Conservation (phyloP, 352 stramenopile species). For the Globisporangium parvum region DNA sequence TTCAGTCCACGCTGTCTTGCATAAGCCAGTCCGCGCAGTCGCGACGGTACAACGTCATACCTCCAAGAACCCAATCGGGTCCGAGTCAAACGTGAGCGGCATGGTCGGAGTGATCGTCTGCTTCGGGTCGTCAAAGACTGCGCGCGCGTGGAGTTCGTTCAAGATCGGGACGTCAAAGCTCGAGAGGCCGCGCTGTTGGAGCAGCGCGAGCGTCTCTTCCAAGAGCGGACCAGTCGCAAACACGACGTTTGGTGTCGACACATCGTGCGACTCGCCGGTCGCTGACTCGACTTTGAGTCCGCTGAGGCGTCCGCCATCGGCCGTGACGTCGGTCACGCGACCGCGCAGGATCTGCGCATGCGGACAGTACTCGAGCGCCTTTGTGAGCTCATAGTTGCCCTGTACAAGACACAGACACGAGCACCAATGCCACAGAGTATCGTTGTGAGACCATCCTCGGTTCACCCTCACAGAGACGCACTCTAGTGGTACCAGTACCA, state of each 20-base stretch:
- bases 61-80: constrained; percentile 57
- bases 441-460: background rate
- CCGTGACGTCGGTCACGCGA: constrained; percentile 56
- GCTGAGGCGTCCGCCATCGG: constrained; percentile 38
- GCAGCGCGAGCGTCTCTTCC: constrained; percentile 52
- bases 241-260: constrained; percentile 60
- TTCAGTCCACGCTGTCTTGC: background rate
- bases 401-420: constrained; percentile 1
- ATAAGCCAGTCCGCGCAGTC: background rate
- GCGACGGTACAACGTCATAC: constrained; percentile 10
- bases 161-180: constrained; percentile 58
- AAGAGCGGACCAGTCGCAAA: constrained; percentile 68
- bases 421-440: background rate
- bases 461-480: background rate
- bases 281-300: constrained; percentile 46
- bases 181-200: constrained; percentile 45
- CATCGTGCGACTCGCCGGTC: constrained; percentile 44
- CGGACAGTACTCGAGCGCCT: constrained; percentile 58
- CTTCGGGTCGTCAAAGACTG: constrained; percentile 59
- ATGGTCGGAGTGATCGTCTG: constrained; percentile 41
- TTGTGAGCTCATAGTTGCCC: constrained; percentile 56
- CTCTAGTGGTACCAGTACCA: too few relatives aligned
- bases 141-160: constrained; percentile 69
- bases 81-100: constrained; percentile 69
- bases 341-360: constrained; percentile 47